Base-by-base conservation (phyloP, 2,329 filamentous ascomycete species). In the Aspergillus sp. region DNA sequence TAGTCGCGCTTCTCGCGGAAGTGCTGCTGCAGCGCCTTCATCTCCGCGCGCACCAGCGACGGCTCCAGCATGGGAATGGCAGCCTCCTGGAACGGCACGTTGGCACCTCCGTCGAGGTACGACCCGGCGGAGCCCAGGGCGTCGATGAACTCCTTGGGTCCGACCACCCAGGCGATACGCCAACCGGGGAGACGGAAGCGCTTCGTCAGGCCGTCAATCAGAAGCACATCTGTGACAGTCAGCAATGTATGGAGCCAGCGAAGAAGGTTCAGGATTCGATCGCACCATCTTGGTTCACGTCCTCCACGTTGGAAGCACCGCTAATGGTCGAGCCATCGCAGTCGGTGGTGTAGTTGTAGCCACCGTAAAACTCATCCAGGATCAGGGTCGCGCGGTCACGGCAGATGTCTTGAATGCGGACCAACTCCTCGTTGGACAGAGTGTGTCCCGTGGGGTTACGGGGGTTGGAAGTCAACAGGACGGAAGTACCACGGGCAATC, bases 121-220 rank as follows among this genome's bases (percentile, higher is more conserved):
- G 88, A 93, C 54, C 93, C 93, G 68, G 92, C 96, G 36, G 88
- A 92, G 52, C 91, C 90, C 60, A 97, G 92, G 25, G 93, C 92
- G 72, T 89, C 87, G 76, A 97, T 91, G 74, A 96, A 97, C 65
- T 96, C 92, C 79, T 96, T 97, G 60, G 93, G 93, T 1, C 93
- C 93, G 50, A 97, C 72, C 62, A 97, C 91, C 93, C 93, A 97
- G 5, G 93, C 92, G 41, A 97, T 92, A 70, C 93, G 88, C 91
- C 93, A 97, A 56, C 93, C 93, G 1, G 93, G 93, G 29, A 97
- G 85, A 61, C 93, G 87, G 83, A 97, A 97, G 57, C 93, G 88
- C 82, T 97, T 97, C 63, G 93, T 97, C 21, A 97, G 82, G 46
- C 93, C 93, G 69, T 97, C 93, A 60, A 97, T 93, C 71, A 97